Base-by-base conservation (phyloP, 2,329 filamentous ascomycete species). In the Aureobasidium sp. region DNA sequence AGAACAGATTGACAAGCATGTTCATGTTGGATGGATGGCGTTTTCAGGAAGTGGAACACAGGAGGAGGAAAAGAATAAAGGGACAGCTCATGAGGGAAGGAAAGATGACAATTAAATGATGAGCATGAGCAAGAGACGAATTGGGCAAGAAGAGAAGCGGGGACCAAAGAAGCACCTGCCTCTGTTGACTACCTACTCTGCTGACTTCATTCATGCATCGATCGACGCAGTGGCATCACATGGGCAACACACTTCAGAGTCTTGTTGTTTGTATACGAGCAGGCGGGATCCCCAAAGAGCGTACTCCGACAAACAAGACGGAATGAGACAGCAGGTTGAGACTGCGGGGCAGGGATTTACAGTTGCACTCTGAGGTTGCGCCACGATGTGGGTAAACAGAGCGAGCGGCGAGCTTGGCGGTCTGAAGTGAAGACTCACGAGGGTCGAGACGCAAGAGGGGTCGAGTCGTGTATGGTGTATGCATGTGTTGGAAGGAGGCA, bases 301-400 rank as follows among this genome's bases (percentile, higher is more conserved):
- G 42, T 48, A 11, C 27, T 29, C 14, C 15, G 40, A 45, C 53
- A 47, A 57, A 57, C 53, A 57, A 27, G 12, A 44, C 52, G n/a
- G 53, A 45, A 57, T 45, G 53, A 47, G 53, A 57, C 53, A 45
- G 40, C 39, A 47, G 19, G 54, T 19, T 11, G 42, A 44, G 42
- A 37, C 40, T 58, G 54, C 42, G 42, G 54, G 42, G 54, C 29
- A 47, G 39, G 42, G 54, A 58, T 58, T 58, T 58, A 39, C 54
- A 58, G 54, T 58, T 48, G 54, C 42, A 58, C 22, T 58, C 40
- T 58, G 54, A 58, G 42, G 54, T 58, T 58, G 42, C 54, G 54
- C 24, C 45, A 39, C 53, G 15, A 15, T 31, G 19, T 54, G 50
- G 50, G 35, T 54, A 42, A 31, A 42, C 22, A 29, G 22, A 42